Percentiles rank a stretch among this genome's conserved stretches.
These are phyloP conservation scores for Lolium rigidum DNA, from an alignment of 176 grass and related monocot genomes.

Conservation along the genomic window DNA sequence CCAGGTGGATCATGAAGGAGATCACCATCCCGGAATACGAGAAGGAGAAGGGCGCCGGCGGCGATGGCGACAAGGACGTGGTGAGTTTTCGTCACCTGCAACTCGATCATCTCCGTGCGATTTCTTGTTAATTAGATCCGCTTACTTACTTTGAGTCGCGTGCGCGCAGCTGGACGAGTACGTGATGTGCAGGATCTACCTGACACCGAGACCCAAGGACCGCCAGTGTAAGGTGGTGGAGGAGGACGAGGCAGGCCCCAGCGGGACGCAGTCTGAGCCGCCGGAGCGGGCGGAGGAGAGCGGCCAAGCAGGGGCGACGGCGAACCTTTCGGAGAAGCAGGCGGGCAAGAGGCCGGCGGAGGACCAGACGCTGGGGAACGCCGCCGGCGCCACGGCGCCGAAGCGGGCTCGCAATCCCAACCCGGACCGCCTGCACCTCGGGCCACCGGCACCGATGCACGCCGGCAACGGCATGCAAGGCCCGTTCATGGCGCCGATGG, in stretches of 20 bases:
- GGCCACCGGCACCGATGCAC: not conserved
- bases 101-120: too few species aligned
- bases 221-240: not conserved
- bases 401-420: not conserved
- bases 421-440: not conserved
- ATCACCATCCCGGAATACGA: slow-evolving; percentile 21
- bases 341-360: slow-evolving; percentile 39
- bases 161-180: slow-evolving; percentile 42
- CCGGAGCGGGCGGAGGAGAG: not conserved
- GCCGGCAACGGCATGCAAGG: not conserved
- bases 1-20: slow-evolving; percentile 57
- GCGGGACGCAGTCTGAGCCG: not conserved
- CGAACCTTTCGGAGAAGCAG: slow-evolving; percentile 3
- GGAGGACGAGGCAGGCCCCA: not conserved
- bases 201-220: not conserved
- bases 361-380: not conserved
- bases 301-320: too few species aligned
- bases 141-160: not conserved
- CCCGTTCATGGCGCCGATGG: not conserved
- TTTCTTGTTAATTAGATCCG: not conserved
- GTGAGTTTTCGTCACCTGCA: not conserved
- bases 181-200: slow-evolving; percentile 36
- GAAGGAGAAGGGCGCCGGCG: slow-evolving; percentile 3
- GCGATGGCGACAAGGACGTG: too few species aligned
- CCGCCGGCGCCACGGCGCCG: not conserved